phyloP scores from a whole-genome alignment of 305 asterid genomes.

The Ilex paraguariensis region DNA sequence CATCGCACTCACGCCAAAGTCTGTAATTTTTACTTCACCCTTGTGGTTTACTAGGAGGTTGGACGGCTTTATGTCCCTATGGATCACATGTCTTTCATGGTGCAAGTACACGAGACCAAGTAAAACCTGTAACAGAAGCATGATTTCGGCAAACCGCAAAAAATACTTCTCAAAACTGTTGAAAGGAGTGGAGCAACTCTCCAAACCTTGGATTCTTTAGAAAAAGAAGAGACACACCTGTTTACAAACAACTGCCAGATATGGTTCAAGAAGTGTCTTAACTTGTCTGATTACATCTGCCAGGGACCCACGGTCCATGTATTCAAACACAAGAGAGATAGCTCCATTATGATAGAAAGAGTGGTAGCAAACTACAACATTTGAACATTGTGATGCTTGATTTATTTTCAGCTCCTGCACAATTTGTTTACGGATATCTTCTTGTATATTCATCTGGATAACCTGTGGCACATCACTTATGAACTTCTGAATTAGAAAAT shows the following conservation, averaged over 20 bases:
- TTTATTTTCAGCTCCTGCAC: constrained; percentile 98
- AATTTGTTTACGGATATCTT: constrained; percentile 92
- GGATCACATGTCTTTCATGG: constrained; percentile 88
- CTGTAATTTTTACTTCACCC: constrained; percentile 95
- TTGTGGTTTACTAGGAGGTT: constrained; percentile 80
- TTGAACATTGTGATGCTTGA: constrained; percentile 83
- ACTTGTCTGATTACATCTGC: constrained; percentile 82
- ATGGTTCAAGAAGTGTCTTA: constrained; percentile 94
- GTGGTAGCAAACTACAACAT: constrained; percentile 85
- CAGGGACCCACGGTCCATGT: constrained; percentile 89
- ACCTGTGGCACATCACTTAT: constrained; percentile 39
- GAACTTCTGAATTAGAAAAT: constrained; percentile 10
- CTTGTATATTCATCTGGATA: constrained; percentile 88
- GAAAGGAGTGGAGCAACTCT: not conserved
- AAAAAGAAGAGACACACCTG: constrained; percentile 41
- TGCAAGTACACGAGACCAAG: constrained; percentile 85
- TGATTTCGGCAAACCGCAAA: no score
- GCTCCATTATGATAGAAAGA: constrained; percentile 99
- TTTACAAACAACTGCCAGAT: constrained; percentile 88
- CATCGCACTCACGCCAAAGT: constrained; percentile 98
- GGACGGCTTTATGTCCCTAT: constrained; percentile 94
- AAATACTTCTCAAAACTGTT: not conserved
- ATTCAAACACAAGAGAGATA: constrained; percentile 72
- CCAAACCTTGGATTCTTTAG: no score
- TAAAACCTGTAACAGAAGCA: constrained; percentile 48